Evolutionary conservation across 257 asterid genomes (phyloP).

Genomic region (Solanum piurae): DNA sequence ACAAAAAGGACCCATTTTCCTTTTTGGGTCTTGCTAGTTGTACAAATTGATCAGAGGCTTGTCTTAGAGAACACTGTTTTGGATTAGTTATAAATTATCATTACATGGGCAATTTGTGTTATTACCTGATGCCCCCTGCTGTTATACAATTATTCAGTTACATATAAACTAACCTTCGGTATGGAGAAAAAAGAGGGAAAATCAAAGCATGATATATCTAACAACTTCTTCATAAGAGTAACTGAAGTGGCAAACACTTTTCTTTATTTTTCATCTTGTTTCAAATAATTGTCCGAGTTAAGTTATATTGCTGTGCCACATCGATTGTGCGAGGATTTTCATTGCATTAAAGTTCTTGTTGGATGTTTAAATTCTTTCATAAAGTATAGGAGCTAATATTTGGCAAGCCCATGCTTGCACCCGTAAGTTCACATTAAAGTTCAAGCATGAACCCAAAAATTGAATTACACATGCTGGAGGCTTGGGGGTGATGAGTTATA

Average conservation of each 20-base stretch:
- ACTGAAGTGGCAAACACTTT: neutral
- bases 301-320: neutral
- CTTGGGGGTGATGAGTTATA: neutral
- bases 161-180: neutral
- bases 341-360: neutral
- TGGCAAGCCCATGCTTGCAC: neutral
- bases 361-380: neutral
- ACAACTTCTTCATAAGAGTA: neutral
- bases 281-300: neutral
- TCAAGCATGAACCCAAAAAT: neutral
- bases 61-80: neutral
- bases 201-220: neutral
- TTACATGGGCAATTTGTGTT: neutral
- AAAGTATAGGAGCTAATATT: neutral
- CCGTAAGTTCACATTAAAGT: neutral
- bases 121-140: neutral
- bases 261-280: neutral
- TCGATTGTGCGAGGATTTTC: neutral
- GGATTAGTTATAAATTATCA: neutral
- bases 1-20: neutral
- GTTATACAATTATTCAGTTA: neutral
- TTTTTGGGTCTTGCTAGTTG: neutral
- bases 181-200: neutral
- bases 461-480: neutral
- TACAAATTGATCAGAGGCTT: neutral